Evolutionary conservation across 208 protist genomes (phyloP).

Genomic region (Acanthamoeba royreba): DNA sequence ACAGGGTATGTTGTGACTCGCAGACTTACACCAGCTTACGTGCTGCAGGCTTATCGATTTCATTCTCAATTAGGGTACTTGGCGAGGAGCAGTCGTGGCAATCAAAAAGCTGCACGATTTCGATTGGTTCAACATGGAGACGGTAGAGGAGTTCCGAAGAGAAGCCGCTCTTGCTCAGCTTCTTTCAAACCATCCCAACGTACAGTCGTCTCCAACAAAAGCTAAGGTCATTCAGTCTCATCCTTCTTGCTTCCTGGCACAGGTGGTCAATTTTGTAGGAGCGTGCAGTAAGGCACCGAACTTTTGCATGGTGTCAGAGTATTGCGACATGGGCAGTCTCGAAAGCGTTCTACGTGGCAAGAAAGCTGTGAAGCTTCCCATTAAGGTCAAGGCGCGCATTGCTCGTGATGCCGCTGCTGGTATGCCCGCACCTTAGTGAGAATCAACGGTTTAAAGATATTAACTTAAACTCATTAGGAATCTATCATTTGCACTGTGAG

Average conservation of each 20-base stretch:
- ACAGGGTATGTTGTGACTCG: no score
- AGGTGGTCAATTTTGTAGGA: not conserved
- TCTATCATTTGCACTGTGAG: not conserved
- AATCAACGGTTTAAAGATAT: not conserved
- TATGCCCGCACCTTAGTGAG: not conserved
- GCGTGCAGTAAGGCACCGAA: not conserved
- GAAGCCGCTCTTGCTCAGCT: not conserved
- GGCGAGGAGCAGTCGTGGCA: not conserved
- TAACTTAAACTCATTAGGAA: not conserved
- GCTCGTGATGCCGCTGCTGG: not conserved
- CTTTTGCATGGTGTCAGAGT: not conserved
- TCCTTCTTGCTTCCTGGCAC: not conserved
- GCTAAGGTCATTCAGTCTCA: not conserved
- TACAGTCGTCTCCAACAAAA: not conserved
- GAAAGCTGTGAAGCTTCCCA: not conserved
- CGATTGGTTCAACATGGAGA: conserved; percentile 27
- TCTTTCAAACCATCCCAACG: not conserved
- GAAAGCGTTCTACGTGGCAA: not conserved
- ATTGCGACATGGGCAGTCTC: not conserved
- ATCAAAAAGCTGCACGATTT: conserved; percentile 20
- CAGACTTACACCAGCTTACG: no score
- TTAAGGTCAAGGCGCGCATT: not conserved
- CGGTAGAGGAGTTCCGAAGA: not conserved
- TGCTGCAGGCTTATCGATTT: not conserved
- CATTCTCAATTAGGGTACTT: not conserved